Percentiles rank a stretch among this genome's conserved stretches.
Conservation (phyloP, 192 early-diverging fungal species). For the Coemansia sp. region DNA sequence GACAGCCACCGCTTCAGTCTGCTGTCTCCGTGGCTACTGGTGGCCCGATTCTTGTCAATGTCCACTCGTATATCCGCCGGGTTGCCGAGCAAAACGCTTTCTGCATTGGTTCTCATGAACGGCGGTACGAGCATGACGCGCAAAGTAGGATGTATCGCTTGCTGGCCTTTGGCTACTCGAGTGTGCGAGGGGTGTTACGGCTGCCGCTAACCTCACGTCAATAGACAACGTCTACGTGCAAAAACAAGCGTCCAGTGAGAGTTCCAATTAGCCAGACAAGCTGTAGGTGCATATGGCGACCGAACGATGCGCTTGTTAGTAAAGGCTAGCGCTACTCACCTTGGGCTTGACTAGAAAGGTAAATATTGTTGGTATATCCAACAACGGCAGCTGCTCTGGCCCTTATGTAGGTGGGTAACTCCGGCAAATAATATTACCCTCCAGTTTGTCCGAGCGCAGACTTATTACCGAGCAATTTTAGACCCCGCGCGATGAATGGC, state of each 20-base stretch:
- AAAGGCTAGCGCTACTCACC: not conserved
- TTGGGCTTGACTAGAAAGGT: not conserved
- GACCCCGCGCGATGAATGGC: not conserved
- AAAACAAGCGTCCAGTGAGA: not conserved
- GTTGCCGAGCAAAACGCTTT: not conserved
- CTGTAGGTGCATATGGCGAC: not conserved
- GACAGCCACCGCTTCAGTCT: slow-evolving; percentile 50
- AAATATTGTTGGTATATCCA: not conserved
- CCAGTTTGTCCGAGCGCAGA: no score
- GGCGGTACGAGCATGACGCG: not conserved
- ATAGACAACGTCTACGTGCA: not conserved
- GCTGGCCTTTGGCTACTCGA: not conserved
- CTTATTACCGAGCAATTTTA: not conserved
- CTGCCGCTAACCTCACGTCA: not conserved
- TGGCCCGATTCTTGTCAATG: not conserved
- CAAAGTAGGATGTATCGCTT: not conserved
- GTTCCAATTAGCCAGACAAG: not conserved
- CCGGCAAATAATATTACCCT: not conserved
- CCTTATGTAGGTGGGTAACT: not conserved
- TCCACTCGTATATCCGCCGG: not conserved
- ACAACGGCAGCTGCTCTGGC: not conserved
- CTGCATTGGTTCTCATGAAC: not conserved
- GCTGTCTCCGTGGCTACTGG: not conserved
- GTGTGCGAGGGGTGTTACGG: not conserved
- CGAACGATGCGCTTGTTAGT: not conserved